These are phyloP conservation scores for Clavispora carvajalis DNA, from an alignment of 805 yeast species.

Conservation along the genomic window DNA sequence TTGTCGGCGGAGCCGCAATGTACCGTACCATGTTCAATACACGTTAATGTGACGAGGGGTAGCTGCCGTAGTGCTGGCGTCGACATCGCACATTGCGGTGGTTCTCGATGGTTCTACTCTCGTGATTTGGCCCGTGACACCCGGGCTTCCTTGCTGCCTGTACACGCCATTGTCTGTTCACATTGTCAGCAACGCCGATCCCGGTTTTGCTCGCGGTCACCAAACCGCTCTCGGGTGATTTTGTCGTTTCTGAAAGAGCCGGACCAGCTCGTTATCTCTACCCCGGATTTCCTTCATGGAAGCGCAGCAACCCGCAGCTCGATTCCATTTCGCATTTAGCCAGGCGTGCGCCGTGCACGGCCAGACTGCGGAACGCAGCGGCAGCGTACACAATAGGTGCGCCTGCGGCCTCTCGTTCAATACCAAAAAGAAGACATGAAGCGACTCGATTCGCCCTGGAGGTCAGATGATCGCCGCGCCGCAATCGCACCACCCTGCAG, in stretches of 20 bases:
- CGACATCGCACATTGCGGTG: too few relatives aligned
- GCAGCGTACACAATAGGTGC: too few relatives aligned
- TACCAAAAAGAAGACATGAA: background rate
- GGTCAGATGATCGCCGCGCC: constrained; percentile 1
- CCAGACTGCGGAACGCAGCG: background rate
- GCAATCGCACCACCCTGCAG: background rate
- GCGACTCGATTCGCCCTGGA: background rate
- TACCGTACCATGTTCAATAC: background rate
- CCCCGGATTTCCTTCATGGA: background rate
- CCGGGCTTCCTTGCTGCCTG: background rate
- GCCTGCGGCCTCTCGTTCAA: too few relatives aligned
- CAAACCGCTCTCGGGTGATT: background rate
- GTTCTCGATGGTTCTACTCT: background rate
- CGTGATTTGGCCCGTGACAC: background rate
- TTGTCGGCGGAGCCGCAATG: constrained; percentile 1
- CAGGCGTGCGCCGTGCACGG: too few relatives aligned
- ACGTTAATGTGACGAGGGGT: background rate
- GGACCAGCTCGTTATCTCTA: background rate
- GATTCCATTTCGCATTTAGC: too few relatives aligned
- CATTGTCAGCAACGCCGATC: background rate
- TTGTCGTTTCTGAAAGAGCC: too few relatives aligned
- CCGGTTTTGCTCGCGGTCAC: background rate
- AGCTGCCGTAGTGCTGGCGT: too few relatives aligned
- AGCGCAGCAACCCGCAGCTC: background rate
- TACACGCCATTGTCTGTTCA: background rate